phyloP scores from a whole-genome alignment of 2,329 filamentous ascomycete species.

The Aureobasidium sp. region DNA sequence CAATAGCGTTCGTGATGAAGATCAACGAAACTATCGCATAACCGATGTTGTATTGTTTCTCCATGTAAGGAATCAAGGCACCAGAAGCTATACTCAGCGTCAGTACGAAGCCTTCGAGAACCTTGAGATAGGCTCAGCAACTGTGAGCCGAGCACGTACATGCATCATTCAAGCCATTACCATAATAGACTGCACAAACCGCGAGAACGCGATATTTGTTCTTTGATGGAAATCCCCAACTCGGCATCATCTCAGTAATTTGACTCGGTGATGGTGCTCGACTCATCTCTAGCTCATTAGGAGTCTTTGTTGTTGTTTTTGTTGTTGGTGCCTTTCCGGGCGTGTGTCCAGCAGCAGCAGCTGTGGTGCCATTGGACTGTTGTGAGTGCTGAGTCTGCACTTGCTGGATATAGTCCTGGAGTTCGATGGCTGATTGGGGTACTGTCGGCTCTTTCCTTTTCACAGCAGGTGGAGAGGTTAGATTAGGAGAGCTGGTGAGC shows the following conservation, averaged over 20 bases:
- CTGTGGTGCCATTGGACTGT: not conserved
- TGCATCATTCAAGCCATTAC: constrained; percentile 61
- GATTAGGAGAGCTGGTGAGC: not conserved
- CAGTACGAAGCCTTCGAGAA: not conserved
- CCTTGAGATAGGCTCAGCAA: not conserved
- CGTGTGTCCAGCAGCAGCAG: constrained; percentile 12
- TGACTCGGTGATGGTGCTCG: constrained; percentile 37
- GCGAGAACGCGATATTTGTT: constrained; percentile 61
- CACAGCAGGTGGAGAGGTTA: not conserved
- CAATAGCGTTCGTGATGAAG: constrained; percentile 68
- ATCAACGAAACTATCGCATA: constrained; percentile 74
- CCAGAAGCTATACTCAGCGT: constrained; percentile 45
- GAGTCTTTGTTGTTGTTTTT: constrained; percentile 27
- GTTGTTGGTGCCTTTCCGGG: constrained; percentile 10
- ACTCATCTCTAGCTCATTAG: constrained; percentile 45
- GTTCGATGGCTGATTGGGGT: not conserved
- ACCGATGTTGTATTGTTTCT: constrained; percentile 63
- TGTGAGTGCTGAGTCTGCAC: not conserved
- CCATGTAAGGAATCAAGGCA: constrained; percentile 73
- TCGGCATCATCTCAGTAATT: constrained; percentile 44
- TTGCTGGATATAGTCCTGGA: not conserved
- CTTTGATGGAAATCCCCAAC: constrained; percentile 49
- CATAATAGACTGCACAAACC: constrained; percentile 56
- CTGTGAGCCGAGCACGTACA: not conserved
- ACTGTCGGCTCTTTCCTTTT: not conserved